Evolutionary conservation across 2,329 filamentous ascomycete genomes (phyloP), one percentile per base, ranked within the genome.

Genomic region (Trematosphaeria pertusa): DNA sequence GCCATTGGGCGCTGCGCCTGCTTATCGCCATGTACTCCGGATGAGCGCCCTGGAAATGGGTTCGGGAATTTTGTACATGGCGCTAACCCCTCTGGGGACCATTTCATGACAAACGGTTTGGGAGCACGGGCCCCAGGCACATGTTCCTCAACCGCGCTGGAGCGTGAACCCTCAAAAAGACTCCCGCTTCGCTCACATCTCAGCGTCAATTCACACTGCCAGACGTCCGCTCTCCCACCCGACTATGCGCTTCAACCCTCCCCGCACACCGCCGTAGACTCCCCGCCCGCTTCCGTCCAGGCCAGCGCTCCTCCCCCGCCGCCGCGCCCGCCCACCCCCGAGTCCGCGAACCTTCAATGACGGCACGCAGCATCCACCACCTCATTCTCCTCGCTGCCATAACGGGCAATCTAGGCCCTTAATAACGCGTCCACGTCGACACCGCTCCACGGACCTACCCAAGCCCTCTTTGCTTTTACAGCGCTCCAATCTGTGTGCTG

Each of bases 341-440:
- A 38, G 24, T 38, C 31, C 46, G 53, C 55, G 54, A 54, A 56
- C 61, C 54, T 65, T 71, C 70, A 73, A 74, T 74, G 72, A 74
- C 72, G 58, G 66, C 69, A 61, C 68, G 68, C 60, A 72, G 63
- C 61, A 71, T 71, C 57, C 61, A 69, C 62, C 69, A 73, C 56
- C 70, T 74, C 61, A 70, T 74, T 37, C 71, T 73, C 54, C 70
- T 74, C 60, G 58, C 67, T 51, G 68, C 69, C 62, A 62, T 70
- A 46, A 65, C 67, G 37, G 69, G 69, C 62, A 72, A 72, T 56
- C 46, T 72, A 48, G 68, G 68, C 42, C 68, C 67, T 46, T 65
- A 52, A 62, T 47, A 50, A 10, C 49, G 39, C 26, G 33, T 37
- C 49, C 39, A n/a, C n/a, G n/a, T n/a, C n/a, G n/a, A n/a, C n/a